Percentiles rank a stretch among this genome's conserved stretches.
Conservation (phyloP, 2,329 filamentous ascomycete species). For the Ophiostoma quercus region DNA sequence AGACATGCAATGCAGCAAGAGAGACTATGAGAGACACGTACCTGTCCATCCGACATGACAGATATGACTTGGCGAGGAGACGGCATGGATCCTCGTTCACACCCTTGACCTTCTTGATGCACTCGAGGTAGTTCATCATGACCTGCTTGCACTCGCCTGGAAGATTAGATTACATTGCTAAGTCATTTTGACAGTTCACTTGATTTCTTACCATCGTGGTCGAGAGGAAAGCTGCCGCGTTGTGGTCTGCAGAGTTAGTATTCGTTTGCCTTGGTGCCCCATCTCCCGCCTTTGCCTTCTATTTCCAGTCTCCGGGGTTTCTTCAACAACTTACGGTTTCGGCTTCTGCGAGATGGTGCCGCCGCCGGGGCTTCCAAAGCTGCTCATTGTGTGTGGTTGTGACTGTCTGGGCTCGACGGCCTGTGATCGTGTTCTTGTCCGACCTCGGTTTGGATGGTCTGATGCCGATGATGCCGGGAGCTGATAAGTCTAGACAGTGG, state of each 20-base stretch:
- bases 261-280: background rate
- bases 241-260: conserved; percentile 58
- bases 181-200: too few relatives aligned
- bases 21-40: conserved; percentile 35
- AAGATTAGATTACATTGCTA: background rate
- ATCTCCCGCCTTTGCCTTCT: too few relatives aligned
- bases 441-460: background rate
- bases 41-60: conserved; percentile 92
- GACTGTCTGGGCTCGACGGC: background rate
- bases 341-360: conserved; percentile 32
- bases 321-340: conserved; percentile 30
- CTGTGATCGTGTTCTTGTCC: background rate
- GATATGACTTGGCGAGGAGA: conserved; percentile 77
- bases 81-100: conserved; percentile 84
- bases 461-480: background rate
- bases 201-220: conserved; percentile 64
- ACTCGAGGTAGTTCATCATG: conserved; percentile 79
- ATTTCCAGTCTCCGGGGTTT: background rate
- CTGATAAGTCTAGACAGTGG: background rate
- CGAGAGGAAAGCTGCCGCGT: conserved; percentile 90
- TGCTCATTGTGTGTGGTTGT: conserved; percentile 28
- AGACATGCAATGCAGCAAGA: background rate
- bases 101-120: conserved; percentile 77
- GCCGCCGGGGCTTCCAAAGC: conserved; percentile 30
- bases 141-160: conserved; percentile 87